Evolutionary conservation across 108 stramenopile genomes (phyloP).

Genomic region (Mediolabrus comicus): DNA sequence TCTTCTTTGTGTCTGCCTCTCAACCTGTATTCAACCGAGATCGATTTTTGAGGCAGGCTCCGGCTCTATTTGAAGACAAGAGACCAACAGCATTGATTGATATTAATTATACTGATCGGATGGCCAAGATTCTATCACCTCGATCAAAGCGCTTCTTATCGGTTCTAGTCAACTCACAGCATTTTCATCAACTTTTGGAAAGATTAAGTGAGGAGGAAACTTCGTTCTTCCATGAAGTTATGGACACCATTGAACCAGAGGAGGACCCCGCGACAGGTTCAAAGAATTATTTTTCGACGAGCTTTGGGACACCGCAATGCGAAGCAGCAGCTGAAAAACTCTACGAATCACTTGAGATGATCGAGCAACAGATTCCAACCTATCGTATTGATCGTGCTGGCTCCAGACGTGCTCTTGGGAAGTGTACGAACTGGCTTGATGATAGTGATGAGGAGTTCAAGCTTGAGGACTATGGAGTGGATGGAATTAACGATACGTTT

Average conservation of each 20-base stretch:
- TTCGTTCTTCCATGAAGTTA: conserved; percentile 81
- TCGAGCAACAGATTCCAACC: conserved; percentile 82
- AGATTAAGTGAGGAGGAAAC: conserved; percentile 53
- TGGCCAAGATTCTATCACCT: conserved; percentile 55
- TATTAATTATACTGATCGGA: conserved; percentile 14
- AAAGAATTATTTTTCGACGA: conserved; percentile 26
- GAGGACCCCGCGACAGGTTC: conserved; percentile 22
- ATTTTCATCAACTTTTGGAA: conserved; percentile 83
- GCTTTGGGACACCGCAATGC: conserved; percentile 30
- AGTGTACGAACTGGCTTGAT: conserved; percentile 26
- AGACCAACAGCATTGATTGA: conserved; percentile 32
- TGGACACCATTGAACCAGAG: conserved; percentile 58
- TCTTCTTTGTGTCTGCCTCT: conserved; percentile 65
- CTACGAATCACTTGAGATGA: conserved; percentile 57
- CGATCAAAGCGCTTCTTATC: conserved; percentile 82
- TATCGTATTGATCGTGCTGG: conserved; percentile 58
- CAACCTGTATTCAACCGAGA: conserved; percentile 86
- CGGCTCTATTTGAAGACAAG: conserved; percentile 77
- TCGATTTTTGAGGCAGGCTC: conserved; percentile 77
- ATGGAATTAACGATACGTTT: conserved; percentile 25
- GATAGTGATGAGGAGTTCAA: conserved; percentile 54
- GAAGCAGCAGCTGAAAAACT: conserved; percentile 51
- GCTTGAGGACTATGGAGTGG: conserved; percentile 21
- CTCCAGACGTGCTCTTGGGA: conserved; percentile 20
- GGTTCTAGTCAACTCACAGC: conserved; percentile 76